Evolutionary conservation across 768 basidiomycete species (phyloP).

Genomic region (Chalciporus chontae): DNA sequence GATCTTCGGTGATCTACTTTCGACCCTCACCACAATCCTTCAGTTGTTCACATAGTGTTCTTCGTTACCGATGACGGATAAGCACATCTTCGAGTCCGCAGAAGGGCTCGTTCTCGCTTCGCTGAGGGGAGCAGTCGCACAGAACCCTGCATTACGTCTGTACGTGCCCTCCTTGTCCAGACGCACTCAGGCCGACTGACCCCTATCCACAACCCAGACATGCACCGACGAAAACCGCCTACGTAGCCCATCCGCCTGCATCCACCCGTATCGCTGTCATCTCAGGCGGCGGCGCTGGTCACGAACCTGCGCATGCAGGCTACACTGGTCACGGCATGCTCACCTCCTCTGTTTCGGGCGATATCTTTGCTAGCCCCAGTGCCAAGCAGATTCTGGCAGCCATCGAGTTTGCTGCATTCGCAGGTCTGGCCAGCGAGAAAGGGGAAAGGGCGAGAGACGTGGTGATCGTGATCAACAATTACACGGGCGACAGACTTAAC

Average conservation of each 20-base stretch:
- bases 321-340: conserved; percentile 60
- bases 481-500: conserved; percentile 55
- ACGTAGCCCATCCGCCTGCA: conserved; percentile 20
- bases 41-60: no score
- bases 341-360: conserved; percentile 53
- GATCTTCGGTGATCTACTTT: no score
- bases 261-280: conserved; percentile 38
- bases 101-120: conserved; percentile 43
- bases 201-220: conserved; percentile 28
- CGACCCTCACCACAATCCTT: no score
- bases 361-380: conserved; percentile 61
- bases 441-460: conserved; percentile 11
- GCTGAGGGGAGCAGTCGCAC: conserved; percentile 38
- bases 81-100: conserved; percentile 40
- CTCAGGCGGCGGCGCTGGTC: conserved; percentile 52
- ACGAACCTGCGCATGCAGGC: conserved; percentile 57
- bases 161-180: conserved; percentile 22
- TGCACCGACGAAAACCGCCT: conserved; percentile 35
- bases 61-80: conserved; percentile 33
- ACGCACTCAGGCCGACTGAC: neutral
- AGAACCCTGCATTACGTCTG: conserved; percentile 40
- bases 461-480: conserved; percentile 45
- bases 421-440: conserved; percentile 17
- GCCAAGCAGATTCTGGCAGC: conserved; percentile 52
- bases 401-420: conserved; percentile 43